These are phyloP conservation scores for Rhododendron griersonianum DNA, from an alignment of 148 eudicot genomes.

Conservation along the genomic window DNA sequence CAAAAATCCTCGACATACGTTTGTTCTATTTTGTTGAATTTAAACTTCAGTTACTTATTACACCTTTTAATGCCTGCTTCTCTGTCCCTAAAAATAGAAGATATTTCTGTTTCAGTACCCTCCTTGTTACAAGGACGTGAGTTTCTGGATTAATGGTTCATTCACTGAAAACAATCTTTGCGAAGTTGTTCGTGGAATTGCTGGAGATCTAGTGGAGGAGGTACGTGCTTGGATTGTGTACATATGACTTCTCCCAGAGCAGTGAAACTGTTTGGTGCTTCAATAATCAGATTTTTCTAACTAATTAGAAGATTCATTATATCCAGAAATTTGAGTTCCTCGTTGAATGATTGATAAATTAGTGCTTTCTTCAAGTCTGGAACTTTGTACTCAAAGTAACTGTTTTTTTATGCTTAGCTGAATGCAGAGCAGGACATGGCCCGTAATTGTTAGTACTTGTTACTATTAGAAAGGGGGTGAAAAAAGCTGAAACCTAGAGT, in stretches of 20 bases:
- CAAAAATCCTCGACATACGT: neutral
- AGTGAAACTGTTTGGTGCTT: neutral
- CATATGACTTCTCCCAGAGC: neutral
- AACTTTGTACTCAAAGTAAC: neutral
- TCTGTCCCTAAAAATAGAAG: neutral
- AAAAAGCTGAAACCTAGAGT: neutral
- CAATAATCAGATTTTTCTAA: neutral
- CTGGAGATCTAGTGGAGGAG: conserved; percentile 97
- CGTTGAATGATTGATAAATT: neutral
- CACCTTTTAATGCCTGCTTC: neutral
- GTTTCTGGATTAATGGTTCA: conserved; percentile 87
- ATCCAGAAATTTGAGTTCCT: neutral
- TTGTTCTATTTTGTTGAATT: neutral
- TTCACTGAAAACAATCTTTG: conserved; percentile 95
- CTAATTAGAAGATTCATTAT: neutral
- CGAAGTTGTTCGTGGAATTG: conserved; percentile 86
- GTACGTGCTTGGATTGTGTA: conserved; percentile 25
- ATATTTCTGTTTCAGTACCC: conserved; percentile 55
- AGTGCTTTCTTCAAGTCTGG: neutral
- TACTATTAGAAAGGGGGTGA: neutral
- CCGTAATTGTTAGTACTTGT: neutral
- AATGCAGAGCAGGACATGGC: neutral
- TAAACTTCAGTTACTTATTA: neutral
- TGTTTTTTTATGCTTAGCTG: neutral
- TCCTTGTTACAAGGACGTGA: conserved; percentile 94